Conservation (phyloP, 768 basidiomycete genomes). For the Cystofilobasidium bisporidii region DNA sequence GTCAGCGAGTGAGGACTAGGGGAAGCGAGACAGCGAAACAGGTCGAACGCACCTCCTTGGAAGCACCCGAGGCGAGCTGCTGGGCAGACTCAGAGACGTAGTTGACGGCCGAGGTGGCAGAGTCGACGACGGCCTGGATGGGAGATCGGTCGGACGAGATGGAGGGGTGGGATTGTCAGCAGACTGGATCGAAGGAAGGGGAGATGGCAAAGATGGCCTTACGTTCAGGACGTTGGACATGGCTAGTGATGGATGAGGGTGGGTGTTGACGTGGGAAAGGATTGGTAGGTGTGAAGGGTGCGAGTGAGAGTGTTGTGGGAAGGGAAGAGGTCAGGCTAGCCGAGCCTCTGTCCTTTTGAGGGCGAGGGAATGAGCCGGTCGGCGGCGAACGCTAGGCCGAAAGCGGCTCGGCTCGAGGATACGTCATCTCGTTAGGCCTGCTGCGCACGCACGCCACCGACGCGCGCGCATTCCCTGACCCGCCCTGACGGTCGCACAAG, state of each 20-base stretch:
- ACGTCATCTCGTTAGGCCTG: too few species aligned
- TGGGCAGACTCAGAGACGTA: slow-evolving; percentile 21
- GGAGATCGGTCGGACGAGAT: background rate
- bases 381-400: too few species aligned
- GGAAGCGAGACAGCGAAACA: background rate
- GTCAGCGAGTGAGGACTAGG: background rate
- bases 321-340: background rate
- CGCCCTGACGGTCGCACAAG: too few species aligned
- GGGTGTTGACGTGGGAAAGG: background rate
- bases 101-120: slow-evolving; percentile 14
- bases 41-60: slow-evolving; percentile 1
- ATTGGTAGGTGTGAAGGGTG: background rate
- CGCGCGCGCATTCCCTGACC: too few species aligned
- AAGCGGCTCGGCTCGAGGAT: too few species aligned
- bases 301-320: background rate
- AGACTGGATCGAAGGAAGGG: background rate
- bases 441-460: too few species aligned
- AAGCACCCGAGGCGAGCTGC: slow-evolving; percentile 1
- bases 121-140: slow-evolving; percentile 9
- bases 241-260: background rate
- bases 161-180: background rate
- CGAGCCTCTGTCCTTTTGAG: too few species aligned
- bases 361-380: too few species aligned
- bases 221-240: slow-evolving; percentile 9
- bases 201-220: background rate